Evolutionary conservation across 192 early-diverging fungal species (phyloP), one percentile per base, ranked within the genome.

Genomic region (Backusella sp.): DNA sequence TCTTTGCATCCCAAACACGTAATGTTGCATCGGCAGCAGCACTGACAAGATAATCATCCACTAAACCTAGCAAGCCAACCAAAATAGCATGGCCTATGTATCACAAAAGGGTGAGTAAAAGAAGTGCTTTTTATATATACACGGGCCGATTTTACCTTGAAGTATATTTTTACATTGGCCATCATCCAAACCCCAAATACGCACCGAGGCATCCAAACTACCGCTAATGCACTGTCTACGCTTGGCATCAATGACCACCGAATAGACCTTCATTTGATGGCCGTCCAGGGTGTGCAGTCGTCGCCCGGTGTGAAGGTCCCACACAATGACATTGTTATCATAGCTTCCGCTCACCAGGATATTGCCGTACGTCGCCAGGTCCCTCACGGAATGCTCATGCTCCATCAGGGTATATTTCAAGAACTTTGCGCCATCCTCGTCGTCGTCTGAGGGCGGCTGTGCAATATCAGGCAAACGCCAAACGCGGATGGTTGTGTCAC

Each of bases 21-120:
- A 99, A 87, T n/a, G 93, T 95, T 12, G 92, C 88, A 74, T 99
- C 98, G 3, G 96, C 97, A 42, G 96, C 96, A 1, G 96, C 98
- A 7, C 95, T 96, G 3, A 99, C 95, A 19, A 99, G 85, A 76
- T 93, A 92, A 66, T 92, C 87, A 53, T 93, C 92, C 21, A 92
- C 89, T 66, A 99, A 85, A 53, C 95, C 94, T 34, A 99, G 81
- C 35, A 99, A 83, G 0, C 98, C 98, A 9, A 99, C 98, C 6
- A 99, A 86, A 32, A 92, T 95, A 32, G 90, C 86, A 77, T 99
- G 98, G 0, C 97, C 97, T 82, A 59, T 34, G 92, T 89, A 68
- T 26, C 56, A 62, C 56, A 26, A 11, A 11, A 21, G n/a, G 11
- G 9, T 62, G 26, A 26, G 56, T 11, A 28, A 4, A 28, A n/a